Evolutionary conservation across 1,284 basidiomycete species (phyloP).

Genomic region (Leccinum subfulvum): DNA sequence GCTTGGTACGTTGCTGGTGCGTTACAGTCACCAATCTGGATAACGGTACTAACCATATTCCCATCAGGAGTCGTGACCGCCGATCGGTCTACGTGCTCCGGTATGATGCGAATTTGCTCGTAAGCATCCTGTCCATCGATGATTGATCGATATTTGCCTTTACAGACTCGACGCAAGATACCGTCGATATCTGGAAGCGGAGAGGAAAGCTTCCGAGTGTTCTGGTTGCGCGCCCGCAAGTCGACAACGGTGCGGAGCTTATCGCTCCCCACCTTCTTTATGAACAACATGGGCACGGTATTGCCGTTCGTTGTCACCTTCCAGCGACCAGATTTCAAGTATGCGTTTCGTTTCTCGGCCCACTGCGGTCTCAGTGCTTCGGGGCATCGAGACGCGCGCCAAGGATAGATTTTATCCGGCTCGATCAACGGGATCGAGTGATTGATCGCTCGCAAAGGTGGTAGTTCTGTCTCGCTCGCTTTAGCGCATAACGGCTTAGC

Average conservation of each 20-base stretch:
- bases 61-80: slow-evolving; percentile 34
- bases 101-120: slow-evolving; percentile 35
- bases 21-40: slow-evolving; percentile 37
- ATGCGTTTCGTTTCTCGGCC: slow-evolving; percentile 28
- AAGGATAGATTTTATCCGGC: slow-evolving; percentile 27
- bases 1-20: slow-evolving; percentile 26
- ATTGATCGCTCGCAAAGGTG: slow-evolving; percentile 35
- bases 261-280: slow-evolving; percentile 26
- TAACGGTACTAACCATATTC: slow-evolving; percentile 34
- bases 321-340: slow-evolving; percentile 32
- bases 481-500: slow-evolving; percentile 27
- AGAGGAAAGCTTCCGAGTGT: slow-evolving; percentile 35
- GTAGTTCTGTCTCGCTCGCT: slow-evolving; percentile 28
- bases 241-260: slow-evolving; percentile 23
- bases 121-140: slow-evolving; percentile 37
- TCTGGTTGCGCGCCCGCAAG: slow-evolving; percentile 31
- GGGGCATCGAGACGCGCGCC: slow-evolving; percentile 31
- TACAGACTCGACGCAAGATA: slow-evolving; percentile 22
- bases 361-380: slow-evolving; percentile 31
- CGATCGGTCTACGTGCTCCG: slow-evolving; percentile 29
- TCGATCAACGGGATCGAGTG: slow-evolving; percentile 37
- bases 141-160: slow-evolving; percentile 22
- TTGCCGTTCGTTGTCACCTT: slow-evolving; percentile 27
- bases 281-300: slow-evolving; percentile 37
- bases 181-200: slow-evolving; percentile 35